Base-by-base conservation (phyloP, 2,329 filamentous ascomycete species). In the Hawksworthiomyces lignivorus region DNA sequence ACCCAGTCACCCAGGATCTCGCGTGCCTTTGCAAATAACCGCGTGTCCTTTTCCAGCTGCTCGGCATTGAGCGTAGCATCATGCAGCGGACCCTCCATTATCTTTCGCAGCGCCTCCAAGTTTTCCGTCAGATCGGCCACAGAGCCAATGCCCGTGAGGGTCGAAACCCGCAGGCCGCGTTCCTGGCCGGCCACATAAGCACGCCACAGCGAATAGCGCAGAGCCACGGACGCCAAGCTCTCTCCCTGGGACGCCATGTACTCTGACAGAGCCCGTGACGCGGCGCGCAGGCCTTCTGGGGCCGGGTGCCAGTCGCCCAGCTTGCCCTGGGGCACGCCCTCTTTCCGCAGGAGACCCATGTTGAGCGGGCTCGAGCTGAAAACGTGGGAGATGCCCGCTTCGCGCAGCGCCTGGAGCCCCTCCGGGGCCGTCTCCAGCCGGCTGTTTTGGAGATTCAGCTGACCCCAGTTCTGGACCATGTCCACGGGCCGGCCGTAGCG, bases 281-380 rank as follows among this genome's bases (percentile, higher is more conserved):
- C 41, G 20, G 29, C 20, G 4, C 41, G 34, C 6, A 43, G 28
- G 5, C 34, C 40, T 5, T 19, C 24, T 5, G 40, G 40, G 3
- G 40, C 40, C 19, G 40, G 40, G 9, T 43, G 40, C 21, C 37
- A 43, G 27, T 43, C 40, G 28, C 40, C 40, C 34, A 32, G 26
- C 10, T 27, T 22, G 27, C 40, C 40, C 4, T 19, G 20, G 1
- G 40, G 40, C 12, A 43, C 40, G 15, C 40, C 40, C 17, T 35
- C 40, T 27, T 37, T 34, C 2, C 40, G 34, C 8, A 43, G 20
- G 5, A 43, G 34, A 5, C 40, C 40, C 15, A 43, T 43, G 20
- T 20, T 33, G 4, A 43, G 27, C 7, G 40, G 40, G 12, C 40
- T 43, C 10, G 40, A 43, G n/a, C 33, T 37, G 34, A 34, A 43